phyloP scores from a whole-genome alignment of 139 green algal species.

The Nannochloris sp. region DNA sequence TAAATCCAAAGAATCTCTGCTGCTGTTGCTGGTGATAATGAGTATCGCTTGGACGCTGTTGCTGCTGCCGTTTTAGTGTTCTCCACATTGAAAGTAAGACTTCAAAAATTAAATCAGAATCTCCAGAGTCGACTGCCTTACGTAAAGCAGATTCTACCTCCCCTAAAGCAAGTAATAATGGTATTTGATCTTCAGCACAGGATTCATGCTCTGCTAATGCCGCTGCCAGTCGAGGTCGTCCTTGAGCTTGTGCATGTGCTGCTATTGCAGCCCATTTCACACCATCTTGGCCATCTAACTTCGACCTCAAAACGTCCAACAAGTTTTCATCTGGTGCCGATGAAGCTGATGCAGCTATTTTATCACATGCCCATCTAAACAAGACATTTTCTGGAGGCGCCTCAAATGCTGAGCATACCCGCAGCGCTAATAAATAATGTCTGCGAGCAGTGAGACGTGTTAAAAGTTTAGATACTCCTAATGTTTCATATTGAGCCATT shows the following conservation, averaged over 20 bases:
- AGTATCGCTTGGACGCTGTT: too few species aligned
- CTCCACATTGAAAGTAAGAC: conserved; percentile 10
- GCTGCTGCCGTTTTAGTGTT: too few species aligned
- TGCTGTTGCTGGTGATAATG: background rate
- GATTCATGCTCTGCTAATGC: conserved; percentile 63
- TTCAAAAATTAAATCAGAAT: conserved; percentile 26
- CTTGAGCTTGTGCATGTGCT: conserved; percentile 33
- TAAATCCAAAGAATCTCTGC: conserved; percentile 16
- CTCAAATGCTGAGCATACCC: conserved; percentile 37
- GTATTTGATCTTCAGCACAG: conserved; percentile 51
- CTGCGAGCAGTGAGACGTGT: conserved; percentile 38
- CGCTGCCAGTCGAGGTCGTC: conserved; percentile 41
- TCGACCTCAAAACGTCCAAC: conserved; percentile 46
- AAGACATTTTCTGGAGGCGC: conserved; percentile 27
- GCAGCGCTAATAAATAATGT: conserved; percentile 62
- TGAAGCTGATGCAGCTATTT: conserved; percentile 45
- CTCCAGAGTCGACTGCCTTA: conserved; percentile 15
- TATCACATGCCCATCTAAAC: conserved; percentile 75
- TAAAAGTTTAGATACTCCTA: conserved; percentile 58
- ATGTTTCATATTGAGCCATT: conserved; percentile 45
- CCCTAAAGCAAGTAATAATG: conserved; percentile 47
- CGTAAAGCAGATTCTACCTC: conserved; percentile 22
- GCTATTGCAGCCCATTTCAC: conserved; percentile 50
- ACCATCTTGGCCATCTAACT: conserved; percentile 44
- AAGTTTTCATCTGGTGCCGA: conserved; percentile 48